Percentiles rank a stretch among this genome's conserved stretches.
These are phyloP conservation scores for Cercospora sp. DNA, from an alignment of 2,329 filamentous ascomycete genomes.

Conservation along the genomic window DNA sequence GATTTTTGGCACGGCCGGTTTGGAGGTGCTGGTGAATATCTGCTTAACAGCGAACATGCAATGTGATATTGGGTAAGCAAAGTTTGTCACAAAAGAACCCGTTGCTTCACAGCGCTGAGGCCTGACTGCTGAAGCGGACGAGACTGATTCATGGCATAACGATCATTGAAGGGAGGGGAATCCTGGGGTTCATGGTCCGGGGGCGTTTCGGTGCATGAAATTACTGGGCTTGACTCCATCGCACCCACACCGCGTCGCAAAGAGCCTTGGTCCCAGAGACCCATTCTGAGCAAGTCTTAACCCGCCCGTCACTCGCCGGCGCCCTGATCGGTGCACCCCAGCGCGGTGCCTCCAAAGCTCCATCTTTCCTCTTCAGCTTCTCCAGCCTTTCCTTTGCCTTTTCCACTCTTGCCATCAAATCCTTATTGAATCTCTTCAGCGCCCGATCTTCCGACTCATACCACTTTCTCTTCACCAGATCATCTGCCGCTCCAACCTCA, in stretches of 20 bases:
- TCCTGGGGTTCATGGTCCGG: too few species aligned
- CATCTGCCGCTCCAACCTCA: background rate
- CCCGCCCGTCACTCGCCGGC: slow-evolving; percentile 3
- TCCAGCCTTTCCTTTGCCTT: background rate
- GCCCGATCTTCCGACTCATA: slow-evolving; percentile 12
- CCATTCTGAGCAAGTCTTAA: background rate
- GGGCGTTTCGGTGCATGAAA: too few species aligned
- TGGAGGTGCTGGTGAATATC: too few species aligned
- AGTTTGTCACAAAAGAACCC: too few species aligned
- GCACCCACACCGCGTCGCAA: background rate
- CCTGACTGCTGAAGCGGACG: too few species aligned
- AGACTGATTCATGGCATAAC: too few species aligned
- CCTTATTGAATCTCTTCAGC: slow-evolving; percentile 8
- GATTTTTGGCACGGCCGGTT: too few species aligned
- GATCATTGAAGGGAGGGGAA: too few species aligned
- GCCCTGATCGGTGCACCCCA: background rate
- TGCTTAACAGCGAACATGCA: too few species aligned
- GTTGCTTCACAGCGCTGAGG: too few species aligned
- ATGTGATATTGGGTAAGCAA: too few species aligned
- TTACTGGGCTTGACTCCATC: background rate
- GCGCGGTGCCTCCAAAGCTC: background rate
- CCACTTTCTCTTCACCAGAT: slow-evolving; percentile 11
- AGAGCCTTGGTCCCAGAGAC: background rate
- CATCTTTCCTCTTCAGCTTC: background rate
- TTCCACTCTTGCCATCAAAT: slow-evolving; percentile 1